A percentile compares a stretch with the other conserved stretches of the same genome.
Conservation (phyloP, 371 early-diverging fungal genomes). For the Smittium mucronatum region DNA sequence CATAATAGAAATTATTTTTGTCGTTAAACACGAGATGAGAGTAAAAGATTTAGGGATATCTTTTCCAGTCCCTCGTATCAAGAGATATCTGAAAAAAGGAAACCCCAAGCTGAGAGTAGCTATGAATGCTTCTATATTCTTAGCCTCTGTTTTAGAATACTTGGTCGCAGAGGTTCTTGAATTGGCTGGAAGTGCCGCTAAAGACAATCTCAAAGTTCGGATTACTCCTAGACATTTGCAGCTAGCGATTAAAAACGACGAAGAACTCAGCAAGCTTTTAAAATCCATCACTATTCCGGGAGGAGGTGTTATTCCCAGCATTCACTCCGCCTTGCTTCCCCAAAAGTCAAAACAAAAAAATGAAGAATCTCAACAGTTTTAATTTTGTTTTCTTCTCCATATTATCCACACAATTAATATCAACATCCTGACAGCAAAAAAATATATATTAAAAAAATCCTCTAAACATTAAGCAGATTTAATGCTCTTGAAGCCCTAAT, state of each 20-base stretch:
- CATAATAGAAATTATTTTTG: too few relatives aligned
- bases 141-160: conserved; percentile 92
- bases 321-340: conserved; percentile 39
- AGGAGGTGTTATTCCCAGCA: conserved; percentile 82
- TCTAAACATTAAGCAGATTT: too few relatives aligned
- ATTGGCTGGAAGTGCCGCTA: conserved; percentile 90
- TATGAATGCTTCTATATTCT: conserved; percentile 89
- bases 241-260: conserved; percentile 85
- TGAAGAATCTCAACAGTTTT: conserved; percentile 30
- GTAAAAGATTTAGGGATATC: background rate
- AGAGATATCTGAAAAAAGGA: conserved; percentile 86
- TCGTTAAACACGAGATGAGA: background rate
- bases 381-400: conserved; percentile 7
- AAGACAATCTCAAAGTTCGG: conserved; percentile 92
- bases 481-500: too few relatives aligned
- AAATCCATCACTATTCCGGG: conserved; percentile 71
- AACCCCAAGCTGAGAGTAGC: conserved; percentile 92
- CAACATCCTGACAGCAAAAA: too few relatives aligned
- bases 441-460: too few relatives aligned
- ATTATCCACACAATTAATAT: background rate
- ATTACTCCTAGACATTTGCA: conserved; percentile 46
- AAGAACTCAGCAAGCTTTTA: conserved; percentile 90
- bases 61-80: conserved; percentile 86
- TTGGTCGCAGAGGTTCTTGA: conserved; percentile 93
- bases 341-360: conserved; percentile 29